A percentile compares a stretch with the other conserved stretches of the same genome.
These are phyloP conservation scores for Quercus alba DNA, from an alignment of 306 rosid species.

Conservation along the genomic window DNA sequence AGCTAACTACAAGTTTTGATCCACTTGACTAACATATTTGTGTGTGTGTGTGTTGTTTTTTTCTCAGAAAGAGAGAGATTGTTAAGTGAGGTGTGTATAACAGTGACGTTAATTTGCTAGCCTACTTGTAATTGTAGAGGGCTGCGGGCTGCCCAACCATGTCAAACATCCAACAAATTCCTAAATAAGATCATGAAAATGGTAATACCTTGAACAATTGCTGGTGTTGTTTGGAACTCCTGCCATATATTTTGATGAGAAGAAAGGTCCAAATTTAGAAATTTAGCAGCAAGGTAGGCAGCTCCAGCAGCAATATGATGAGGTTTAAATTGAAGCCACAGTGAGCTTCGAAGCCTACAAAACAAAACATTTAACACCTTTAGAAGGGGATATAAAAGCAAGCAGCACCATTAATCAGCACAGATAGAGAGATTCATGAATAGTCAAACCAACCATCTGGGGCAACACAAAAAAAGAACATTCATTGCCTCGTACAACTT, in stretches of 20 bases:
- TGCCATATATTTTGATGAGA: constrained; percentile 72
- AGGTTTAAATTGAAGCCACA: constrained; percentile 98
- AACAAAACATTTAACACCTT: constrained; percentile 12
- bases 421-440: constrained; percentile 30
- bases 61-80: not conserved
- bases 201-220: constrained; percentile 76
- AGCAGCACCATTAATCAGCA: constrained; percentile 22
- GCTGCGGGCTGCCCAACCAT: not conserved
- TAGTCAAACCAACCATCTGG: constrained; percentile 69
- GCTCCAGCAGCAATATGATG: constrained; percentile 99
- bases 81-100: not conserved
- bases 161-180: constrained; percentile 9
- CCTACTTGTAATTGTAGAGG: not conserved
- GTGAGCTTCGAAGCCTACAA: constrained; percentile 94
- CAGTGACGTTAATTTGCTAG: not conserved
- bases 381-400: constrained; percentile 3
- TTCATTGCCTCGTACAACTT: constrained; percentile 44
- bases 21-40: not conserved
- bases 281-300: constrained; percentile 81
- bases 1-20: not conserved
- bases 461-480: constrained; percentile 47
- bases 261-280: constrained; percentile 72
- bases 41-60: too few species aligned
- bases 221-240: constrained; percentile 87
- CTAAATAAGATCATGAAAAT: constrained; percentile 1